Evolutionary conservation across 1,139 yeast genomes (phyloP), one percentile per base, ranked within the genome.

Genomic region (Suhomyces bribrorum): DNA sequence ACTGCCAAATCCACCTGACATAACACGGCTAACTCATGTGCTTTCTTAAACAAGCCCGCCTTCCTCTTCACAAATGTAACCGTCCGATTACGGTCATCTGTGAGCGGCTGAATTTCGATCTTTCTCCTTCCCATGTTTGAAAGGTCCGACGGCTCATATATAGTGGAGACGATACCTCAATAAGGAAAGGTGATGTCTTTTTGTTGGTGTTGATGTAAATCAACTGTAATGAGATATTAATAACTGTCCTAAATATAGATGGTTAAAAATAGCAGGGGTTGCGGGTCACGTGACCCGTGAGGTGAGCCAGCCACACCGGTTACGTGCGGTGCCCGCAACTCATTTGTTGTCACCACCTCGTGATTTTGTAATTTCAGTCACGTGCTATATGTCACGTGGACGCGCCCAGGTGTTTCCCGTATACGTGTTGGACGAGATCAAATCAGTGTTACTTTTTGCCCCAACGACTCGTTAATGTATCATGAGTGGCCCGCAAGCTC

Each of bases 1-100:
- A 92, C 94, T 2, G 97, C 94, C 36, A 92, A 74, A 57, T 92
- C 97, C 7, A 89, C 96, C 48, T 88, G 94, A 60, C 98, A 90
- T 38, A 92, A 71, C 14, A 90, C 90, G 1, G 97, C 83, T 44
- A 92, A 73, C 62, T 92, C 98, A 57, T 90, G 95, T 1, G 98
- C 98, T 62, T 92, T 92, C 59, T 92, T 92, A 69, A 92, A 90
- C 34, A 92, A 70, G 1, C 98, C 98, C 0, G 96, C 95, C 61
- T 90, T 92, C 40, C 98, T 77, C 62, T 92, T 92, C 48, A 88
- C 88, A 61, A 92, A 92, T 0, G 98, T 92, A 23, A 84, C 90
- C 5, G 94, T 81, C 47, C 89, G 66, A 62, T 89, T 90, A 44
- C 97, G 74, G 61, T 90, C 97, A 51, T 92, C 96, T 5, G 82